Conservation (phyloP, 2,329 filamentous ascomycete genomes). For the Ophiocordyceps camponoti-leonardi region DNA sequence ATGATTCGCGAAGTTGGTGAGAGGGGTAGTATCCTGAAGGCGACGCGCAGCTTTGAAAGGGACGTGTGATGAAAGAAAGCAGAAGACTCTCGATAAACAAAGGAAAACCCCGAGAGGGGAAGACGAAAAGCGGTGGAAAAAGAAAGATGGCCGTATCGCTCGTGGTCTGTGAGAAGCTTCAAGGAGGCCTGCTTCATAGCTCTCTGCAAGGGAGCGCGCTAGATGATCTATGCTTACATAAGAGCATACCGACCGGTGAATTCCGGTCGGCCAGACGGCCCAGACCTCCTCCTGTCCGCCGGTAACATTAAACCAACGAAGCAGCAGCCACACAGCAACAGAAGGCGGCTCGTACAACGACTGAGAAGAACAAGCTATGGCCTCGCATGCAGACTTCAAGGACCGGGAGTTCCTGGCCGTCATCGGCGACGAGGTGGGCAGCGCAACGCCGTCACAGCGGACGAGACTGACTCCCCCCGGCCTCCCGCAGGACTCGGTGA, state of each 20-base stretch:
- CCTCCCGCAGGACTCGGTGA: conserved; percentile 66
- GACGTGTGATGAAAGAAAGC: neutral
- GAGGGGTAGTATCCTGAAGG: neutral
- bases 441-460: neutral
- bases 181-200: neutral
- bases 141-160: neutral
- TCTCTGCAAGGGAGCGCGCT: neutral
- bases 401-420: conserved; percentile 94
- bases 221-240: neutral
- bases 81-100: neutral
- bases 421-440: conserved; percentile 79
- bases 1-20: neutral
- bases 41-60: neutral
- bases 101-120: neutral
- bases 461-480: conserved; percentile 9
- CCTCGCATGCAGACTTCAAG: conserved; percentile 45
- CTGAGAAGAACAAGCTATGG: conserved; percentile 14
- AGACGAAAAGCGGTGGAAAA: neutral
- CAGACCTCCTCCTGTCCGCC: no score
- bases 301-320: no score
- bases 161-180: neutral
- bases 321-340: neutral
- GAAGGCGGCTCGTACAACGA: neutral
- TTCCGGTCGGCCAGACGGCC: no score
- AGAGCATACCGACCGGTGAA: neutral